These are phyloP conservation scores for Alternaria viburni DNA, from an alignment of 2,329 filamentous ascomycete species.

Conservation along the genomic window DNA sequence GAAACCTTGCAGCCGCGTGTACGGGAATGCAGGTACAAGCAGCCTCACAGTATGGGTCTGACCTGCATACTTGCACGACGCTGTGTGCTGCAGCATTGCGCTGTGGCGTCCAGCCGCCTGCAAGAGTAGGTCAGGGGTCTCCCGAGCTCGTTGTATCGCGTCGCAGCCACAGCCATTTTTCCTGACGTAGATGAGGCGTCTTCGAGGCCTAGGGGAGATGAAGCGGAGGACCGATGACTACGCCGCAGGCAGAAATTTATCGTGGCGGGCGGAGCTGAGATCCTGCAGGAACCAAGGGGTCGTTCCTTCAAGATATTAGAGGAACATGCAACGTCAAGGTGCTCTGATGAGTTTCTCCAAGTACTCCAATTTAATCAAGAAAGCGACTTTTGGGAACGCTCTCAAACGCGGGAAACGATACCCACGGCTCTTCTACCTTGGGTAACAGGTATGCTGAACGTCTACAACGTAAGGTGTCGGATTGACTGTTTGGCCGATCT, in stretches of 20 bases:
- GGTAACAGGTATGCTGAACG: neutral
- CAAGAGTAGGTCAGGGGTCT: neutral
- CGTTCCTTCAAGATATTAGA: neutral
- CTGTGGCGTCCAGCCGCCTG: neutral
- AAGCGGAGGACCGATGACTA: neutral
- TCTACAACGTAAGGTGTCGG: neutral
- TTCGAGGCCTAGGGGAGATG: neutral
- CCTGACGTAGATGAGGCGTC: neutral
- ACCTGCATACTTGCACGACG: neutral
- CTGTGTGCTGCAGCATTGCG: neutral
- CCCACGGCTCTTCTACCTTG: neutral
- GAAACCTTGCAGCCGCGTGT: conserved; percentile 5
- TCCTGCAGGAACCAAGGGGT: neutral
- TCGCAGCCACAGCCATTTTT: neutral
- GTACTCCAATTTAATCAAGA: neutral
- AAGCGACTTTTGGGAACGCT: neutral
- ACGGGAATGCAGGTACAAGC: conserved; percentile 4
- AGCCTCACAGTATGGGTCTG: neutral
- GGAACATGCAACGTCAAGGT: neutral
- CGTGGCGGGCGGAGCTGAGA: neutral
- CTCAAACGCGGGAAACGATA: neutral
- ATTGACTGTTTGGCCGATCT: neutral
- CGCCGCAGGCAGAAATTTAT: neutral
- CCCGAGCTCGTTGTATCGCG: neutral
- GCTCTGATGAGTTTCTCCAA: neutral